Percentiles rank a stretch among this genome's conserved stretches.
Evolutionary conservation across 2,329 filamentous ascomycete genomes (phyloP).

Genomic region (Aspergillus flavus): DNA sequence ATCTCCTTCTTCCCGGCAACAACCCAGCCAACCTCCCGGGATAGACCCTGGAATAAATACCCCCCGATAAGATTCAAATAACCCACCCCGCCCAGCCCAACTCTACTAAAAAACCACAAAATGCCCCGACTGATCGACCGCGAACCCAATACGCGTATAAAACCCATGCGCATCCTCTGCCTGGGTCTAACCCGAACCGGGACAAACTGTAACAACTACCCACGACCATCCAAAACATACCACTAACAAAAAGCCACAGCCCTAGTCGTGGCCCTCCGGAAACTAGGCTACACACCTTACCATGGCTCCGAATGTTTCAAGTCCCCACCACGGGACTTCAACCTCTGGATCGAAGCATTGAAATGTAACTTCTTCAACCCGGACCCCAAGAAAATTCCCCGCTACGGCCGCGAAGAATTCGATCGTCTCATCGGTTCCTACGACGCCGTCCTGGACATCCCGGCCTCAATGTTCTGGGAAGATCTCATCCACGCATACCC

Average conservation of each 20-base stretch:
- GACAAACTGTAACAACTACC: background rate
- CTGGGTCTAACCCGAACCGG: background rate
- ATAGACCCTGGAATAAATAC: too few relatives aligned
- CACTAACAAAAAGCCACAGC: background rate
- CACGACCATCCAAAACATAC: background rate
- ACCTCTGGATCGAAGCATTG: constrained; percentile 8
- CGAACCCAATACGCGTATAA: background rate
- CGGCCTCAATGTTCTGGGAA: constrained; percentile 34
- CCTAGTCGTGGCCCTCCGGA: constrained; percentile 1
- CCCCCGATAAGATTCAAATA: too few relatives aligned
- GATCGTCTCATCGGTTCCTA: constrained; percentile 34
- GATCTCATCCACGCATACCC: constrained; percentile 42
- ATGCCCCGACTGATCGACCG: background rate
- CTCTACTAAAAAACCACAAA: background rate
- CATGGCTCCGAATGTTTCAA: constrained; percentile 15
- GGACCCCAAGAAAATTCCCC: background rate
- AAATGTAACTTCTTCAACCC: constrained; percentile 1
- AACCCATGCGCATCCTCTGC: background rate
- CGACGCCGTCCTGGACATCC: constrained; percentile 30
- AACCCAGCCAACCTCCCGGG: too few relatives aligned
- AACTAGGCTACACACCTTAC: constrained; percentile 10
- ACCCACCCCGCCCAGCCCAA: too few relatives aligned
- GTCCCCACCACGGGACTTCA: constrained; percentile 10
- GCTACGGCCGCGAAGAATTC: constrained; percentile 23
- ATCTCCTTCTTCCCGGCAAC: too few relatives aligned